A percentile compares a stretch with the other conserved stretches of the same genome.
These are phyloP conservation scores for Paraleonurus japonicus DNA, from an alignment of 257 asterid species.

Conservation along the genomic window DNA sequence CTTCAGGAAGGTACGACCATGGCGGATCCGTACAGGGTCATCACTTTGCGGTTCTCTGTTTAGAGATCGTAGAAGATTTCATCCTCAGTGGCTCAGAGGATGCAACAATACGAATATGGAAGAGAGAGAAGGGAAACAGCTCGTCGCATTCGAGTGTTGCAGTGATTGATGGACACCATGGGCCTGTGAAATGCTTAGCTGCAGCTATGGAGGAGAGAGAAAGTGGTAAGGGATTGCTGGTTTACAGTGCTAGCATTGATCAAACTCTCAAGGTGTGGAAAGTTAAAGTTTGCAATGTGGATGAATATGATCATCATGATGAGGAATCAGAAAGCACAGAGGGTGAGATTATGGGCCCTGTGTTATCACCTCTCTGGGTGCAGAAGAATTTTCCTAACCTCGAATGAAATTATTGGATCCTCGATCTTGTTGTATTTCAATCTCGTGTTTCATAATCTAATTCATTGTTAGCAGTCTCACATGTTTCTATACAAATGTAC, in stretches of 20 bases:
- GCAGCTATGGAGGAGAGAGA: conserved; percentile 43
- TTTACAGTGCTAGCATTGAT: conserved; percentile 53
- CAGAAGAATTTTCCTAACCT: not conserved
- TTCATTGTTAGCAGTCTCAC: not conserved
- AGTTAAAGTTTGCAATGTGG: conserved; percentile 39
- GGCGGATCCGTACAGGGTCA: conserved; percentile 54
- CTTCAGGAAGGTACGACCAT: conserved; percentile 55
- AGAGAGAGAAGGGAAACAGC: conserved; percentile 35
- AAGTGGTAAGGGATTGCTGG: conserved; percentile 35
- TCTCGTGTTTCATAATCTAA: not conserved
- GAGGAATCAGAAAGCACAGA: not conserved
- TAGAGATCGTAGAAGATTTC: conserved; percentile 41
- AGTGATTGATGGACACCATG: conserved; percentile 59
- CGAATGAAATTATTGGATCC: not conserved
- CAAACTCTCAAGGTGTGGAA: conserved; percentile 58
- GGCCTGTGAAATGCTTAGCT: conserved; percentile 56
- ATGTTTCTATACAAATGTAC: not conserved
- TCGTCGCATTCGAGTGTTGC: conserved; percentile 46
- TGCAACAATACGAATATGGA: conserved; percentile 57
- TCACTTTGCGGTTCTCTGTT: conserved; percentile 52
- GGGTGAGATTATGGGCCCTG: not conserved
- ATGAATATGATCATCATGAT: conserved; percentile 21
- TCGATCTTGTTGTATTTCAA: not conserved
- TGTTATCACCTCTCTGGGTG: not conserved
- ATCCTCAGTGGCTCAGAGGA: conserved; percentile 62